A percentile compares a stretch with the other conserved stretches of the same genome.
Evolutionary conservation across 352 stramenopile species (phyloP).

Genomic region (Phytopythium kandeliae): DNA sequence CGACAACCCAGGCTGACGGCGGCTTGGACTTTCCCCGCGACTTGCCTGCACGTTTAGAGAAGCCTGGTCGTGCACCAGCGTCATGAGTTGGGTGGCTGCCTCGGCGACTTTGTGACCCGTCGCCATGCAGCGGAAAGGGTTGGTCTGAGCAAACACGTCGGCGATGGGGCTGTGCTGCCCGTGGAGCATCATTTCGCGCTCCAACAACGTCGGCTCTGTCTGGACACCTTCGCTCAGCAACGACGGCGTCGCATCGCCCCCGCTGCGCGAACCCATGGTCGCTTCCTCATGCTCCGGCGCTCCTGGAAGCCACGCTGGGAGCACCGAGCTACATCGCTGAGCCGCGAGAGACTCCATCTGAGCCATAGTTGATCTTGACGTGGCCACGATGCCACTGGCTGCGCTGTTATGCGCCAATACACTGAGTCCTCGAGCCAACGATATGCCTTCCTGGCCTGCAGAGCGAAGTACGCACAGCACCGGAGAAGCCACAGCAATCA

Average conservation of each 20-base stretch:
- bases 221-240: slow-evolving; percentile 51
- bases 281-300: slow-evolving; percentile 43
- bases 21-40: background rate
- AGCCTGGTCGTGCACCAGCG: slow-evolving; percentile 28
- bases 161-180: slow-evolving; percentile 1
- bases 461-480: slow-evolving; percentile 22
- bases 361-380: background rate
- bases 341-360: slow-evolving; percentile 3
- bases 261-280: slow-evolving; percentile 47
- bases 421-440: background rate
- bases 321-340: slow-evolving; percentile 47
- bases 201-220: slow-evolving; percentile 49
- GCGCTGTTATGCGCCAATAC: background rate
- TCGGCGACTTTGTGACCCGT: slow-evolving; percentile 28
- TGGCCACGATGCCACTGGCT: background rate
- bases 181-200: slow-evolving; percentile 49
- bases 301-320: slow-evolving; percentile 59
- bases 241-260: slow-evolving; percentile 41
- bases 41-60: background rate
- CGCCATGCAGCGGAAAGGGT: slow-evolving; percentile 34
- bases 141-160: slow-evolving; percentile 23
- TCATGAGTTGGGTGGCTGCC: slow-evolving; percentile 35
- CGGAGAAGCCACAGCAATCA: slow-evolving; percentile 35
- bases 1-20: background rate
- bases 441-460: background rate